Percentiles rank a stretch among this genome's conserved stretches.
phyloP scores from a whole-genome alignment of 2,329 filamentous ascomycete species.

The Septoria petroselini region DNA sequence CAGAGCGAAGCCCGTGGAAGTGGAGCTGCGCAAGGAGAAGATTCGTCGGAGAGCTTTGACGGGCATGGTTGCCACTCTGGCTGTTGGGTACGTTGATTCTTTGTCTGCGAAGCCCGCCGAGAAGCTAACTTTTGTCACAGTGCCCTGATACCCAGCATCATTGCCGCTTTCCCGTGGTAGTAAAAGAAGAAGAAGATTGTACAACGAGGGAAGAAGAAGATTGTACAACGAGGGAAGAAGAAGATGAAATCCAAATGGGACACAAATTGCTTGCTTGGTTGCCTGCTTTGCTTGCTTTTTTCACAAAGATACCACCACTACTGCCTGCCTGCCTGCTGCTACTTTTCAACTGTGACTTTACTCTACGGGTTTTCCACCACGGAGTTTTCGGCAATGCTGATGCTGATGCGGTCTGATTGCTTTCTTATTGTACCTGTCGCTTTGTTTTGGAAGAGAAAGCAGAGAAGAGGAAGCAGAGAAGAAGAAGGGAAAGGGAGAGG shows the following conservation, averaged over 20 bases:
- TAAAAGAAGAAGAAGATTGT: background rate
- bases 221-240: no score
- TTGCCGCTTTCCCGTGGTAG: conserved; percentile 27
- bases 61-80: conserved; percentile 81
- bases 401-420: no score
- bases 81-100: conserved; percentile 72
- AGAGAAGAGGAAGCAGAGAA: no score
- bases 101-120: background rate
- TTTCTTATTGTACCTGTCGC: no score
- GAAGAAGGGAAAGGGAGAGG: no score
- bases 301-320: background rate
- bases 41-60: conserved; percentile 82
- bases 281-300: background rate
- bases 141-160: conserved; percentile 32
- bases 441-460: no score
- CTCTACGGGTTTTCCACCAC: no score
- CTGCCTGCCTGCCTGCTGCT: background rate
- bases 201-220: background rate
- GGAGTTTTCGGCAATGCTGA: no score
- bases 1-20: conserved; percentile 71
- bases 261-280: no score
- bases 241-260: no score
- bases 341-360: no score
- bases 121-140: conserved; percentile 23
- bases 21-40: conserved; percentile 77